Evolutionary conservation across 2,329 filamentous ascomycete species (phyloP).

Genomic region (Aspergillus alliaceus): DNA sequence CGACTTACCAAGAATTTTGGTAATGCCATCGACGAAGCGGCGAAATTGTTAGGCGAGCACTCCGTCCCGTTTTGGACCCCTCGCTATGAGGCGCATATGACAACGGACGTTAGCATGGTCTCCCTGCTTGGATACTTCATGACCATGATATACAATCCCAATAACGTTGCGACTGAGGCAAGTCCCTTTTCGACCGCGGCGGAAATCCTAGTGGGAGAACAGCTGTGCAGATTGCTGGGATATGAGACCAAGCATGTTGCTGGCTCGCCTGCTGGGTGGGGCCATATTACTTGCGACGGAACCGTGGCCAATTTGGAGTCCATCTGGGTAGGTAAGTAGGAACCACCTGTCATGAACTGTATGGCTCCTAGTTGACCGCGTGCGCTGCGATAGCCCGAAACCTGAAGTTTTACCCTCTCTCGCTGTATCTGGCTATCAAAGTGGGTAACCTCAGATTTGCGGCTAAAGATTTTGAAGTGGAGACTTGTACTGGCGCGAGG

Average conservation of each 20-base stretch:
- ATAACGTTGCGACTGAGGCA: slow-evolving; percentile 49
- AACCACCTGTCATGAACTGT: too few relatives aligned
- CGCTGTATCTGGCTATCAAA: slow-evolving; percentile 35
- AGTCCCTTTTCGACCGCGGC: slow-evolving; percentile 47
- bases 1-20: too few relatives aligned
- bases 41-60: too few relatives aligned
- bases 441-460: slow-evolving; percentile 29
- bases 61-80: slow-evolving; percentile 48
- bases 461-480: slow-evolving; percentile 27
- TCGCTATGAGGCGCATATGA: slow-evolving; percentile 51
- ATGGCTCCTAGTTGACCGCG: too few relatives aligned
- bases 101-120: slow-evolving; percentile 44
- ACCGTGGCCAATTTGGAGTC: slow-evolving; percentile 51
- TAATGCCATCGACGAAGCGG: too few relatives aligned
- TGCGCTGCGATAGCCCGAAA: too few relatives aligned
- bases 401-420: slow-evolving; percentile 49
- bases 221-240: slow-evolving; percentile 49
- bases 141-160: slow-evolving; percentile 54
- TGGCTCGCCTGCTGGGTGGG: slow-evolving; percentile 35
- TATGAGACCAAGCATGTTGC: slow-evolving; percentile 36
- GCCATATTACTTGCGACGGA: slow-evolving; percentile 48
- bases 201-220: slow-evolving; percentile 47
- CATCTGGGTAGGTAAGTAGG: slow-evolving; percentile 38
- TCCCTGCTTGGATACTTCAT: too few relatives aligned
- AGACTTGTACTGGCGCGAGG: slow-evolving; percentile 26